A percentile compares a stretch with the other conserved stretches of the same genome.
phyloP scores from a whole-genome alignment of 257 asterid genomes.

The Lithospermum erythrorhizon region DNA sequence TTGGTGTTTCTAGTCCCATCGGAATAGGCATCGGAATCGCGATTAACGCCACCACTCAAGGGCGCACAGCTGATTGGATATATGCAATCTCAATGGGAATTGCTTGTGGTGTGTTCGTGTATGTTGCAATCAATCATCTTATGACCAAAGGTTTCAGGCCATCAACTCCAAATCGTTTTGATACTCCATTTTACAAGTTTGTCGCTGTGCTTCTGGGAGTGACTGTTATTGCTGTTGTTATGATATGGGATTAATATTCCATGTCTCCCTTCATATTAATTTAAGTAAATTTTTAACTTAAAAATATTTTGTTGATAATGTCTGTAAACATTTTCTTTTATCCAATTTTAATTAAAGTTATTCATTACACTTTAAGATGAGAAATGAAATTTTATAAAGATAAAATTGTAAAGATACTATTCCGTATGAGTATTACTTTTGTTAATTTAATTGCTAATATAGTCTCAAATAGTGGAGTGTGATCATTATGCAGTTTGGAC shows the following conservation, averaged over 20 bases:
- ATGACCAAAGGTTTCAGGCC: constrained; percentile 70
- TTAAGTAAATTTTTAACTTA: too few relatives aligned
- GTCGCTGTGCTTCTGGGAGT: constrained; percentile 66
- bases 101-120: constrained; percentile 72
- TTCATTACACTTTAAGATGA: too few relatives aligned
- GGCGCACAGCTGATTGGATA: constrained; percentile 57
- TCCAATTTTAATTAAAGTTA: too few relatives aligned
- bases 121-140: constrained; percentile 73
- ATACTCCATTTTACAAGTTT: constrained; percentile 60
- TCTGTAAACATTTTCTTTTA: too few relatives aligned
- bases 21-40: constrained; percentile 91
- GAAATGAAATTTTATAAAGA: too few relatives aligned
- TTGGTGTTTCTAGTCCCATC: constrained; percentile 71
- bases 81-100: constrained; percentile 78
- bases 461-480: too few relatives aligned
- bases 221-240: constrained; percentile 62
- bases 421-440: too few relatives aligned
- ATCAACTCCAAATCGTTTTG: constrained; percentile 24
- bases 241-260: constrained; percentile 65
- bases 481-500: too few relatives aligned
- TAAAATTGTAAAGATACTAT: too few relatives aligned
- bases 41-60: constrained; percentile 66
- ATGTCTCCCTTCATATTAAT: too few relatives aligned
- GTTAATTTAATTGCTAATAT: too few relatives aligned
- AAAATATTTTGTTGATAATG: too few relatives aligned